Evolutionary conservation across 2,329 filamentous ascomycete genomes (phyloP).

Genomic region (Thermochaetoides dissita): DNA sequence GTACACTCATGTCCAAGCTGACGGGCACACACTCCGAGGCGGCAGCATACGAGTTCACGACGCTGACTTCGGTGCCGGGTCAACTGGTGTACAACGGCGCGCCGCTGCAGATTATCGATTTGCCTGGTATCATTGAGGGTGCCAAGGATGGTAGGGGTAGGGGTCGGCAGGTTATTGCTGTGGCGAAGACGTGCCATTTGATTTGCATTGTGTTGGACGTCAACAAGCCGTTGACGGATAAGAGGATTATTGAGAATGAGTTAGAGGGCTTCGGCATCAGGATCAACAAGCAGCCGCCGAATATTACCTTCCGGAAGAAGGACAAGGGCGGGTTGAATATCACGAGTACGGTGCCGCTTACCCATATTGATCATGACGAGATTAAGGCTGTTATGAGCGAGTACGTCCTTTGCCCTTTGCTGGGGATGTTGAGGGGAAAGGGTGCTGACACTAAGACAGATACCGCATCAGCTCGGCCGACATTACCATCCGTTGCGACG

Average conservation of each 20-base stretch:
- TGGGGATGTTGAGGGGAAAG: neutral
- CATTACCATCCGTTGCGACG: slow-evolving; percentile 94
- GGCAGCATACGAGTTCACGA: slow-evolving; percentile 97
- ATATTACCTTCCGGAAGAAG: slow-evolving; percentile 99
- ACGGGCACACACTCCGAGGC: slow-evolving; percentile 96
- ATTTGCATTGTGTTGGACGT: slow-evolving; percentile 98
- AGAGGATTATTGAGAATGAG: slow-evolving; percentile 87
- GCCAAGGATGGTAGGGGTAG: slow-evolving; percentile 96
- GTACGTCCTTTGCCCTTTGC: slow-evolving; percentile 10
- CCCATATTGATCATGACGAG: slow-evolving; percentile 88
- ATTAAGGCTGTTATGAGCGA: slow-evolving; percentile 97
- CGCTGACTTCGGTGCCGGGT: slow-evolving; percentile 88
- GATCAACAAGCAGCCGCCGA: slow-evolving; percentile 92
- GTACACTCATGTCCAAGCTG: slow-evolving; percentile 86
- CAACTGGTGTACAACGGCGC: slow-evolving; percentile 92
- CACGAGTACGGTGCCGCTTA: slow-evolving; percentile 82
- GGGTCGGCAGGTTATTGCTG: slow-evolving; percentile 95
- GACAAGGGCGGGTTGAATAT: slow-evolving; percentile 96
- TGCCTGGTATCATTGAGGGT: slow-evolving; percentile 96
- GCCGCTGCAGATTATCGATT: slow-evolving; percentile 94
- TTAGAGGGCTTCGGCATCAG: slow-evolving; percentile 94
- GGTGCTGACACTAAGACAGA: slow-evolving; percentile 4
- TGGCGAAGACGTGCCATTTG: slow-evolving; percentile 95
- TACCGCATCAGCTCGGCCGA: slow-evolving; percentile 95
- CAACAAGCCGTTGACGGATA: slow-evolving; percentile 95